Conservation (phyloP, 75 land plant species). For the Cryptomeria japonica region DNA sequence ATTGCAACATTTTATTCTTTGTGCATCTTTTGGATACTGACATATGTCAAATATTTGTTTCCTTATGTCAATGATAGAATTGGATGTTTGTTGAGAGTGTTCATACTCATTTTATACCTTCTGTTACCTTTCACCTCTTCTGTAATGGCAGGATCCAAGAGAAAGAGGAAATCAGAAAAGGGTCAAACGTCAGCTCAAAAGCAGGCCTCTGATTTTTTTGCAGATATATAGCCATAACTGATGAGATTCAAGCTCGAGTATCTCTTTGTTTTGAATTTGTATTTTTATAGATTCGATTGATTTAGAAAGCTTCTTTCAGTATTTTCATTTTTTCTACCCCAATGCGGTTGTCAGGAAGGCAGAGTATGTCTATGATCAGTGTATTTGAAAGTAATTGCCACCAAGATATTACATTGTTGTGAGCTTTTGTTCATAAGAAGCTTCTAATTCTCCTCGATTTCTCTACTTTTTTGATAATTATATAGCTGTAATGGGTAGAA, state of each 20-base stretch:
- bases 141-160: slow-evolving; percentile 6
- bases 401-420: neutral
- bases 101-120: neutral
- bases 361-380: neutral
- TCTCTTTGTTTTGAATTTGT: neutral
- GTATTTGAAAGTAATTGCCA: neutral
- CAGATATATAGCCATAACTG: neutral
- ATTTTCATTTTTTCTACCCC: neutral
- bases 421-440: neutral
- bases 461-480: neutral
- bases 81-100: neutral
- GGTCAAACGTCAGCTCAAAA: slow-evolving; percentile 10
- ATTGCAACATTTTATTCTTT: neutral
- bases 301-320: neutral
- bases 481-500: neutral
- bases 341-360: neutral
- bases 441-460: neutral
- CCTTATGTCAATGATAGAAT: neutral
- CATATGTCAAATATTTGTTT: neutral
- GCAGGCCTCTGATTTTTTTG: slow-evolving; percentile 3
- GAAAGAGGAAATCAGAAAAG: slow-evolving; percentile 2
- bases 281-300: neutral
- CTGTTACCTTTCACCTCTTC: neutral
- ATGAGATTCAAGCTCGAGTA: neutral
- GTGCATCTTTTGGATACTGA: neutral